Conservation (phyloP, 1,139 yeast genomes). For the Waltiozyma sp. region DNA sequence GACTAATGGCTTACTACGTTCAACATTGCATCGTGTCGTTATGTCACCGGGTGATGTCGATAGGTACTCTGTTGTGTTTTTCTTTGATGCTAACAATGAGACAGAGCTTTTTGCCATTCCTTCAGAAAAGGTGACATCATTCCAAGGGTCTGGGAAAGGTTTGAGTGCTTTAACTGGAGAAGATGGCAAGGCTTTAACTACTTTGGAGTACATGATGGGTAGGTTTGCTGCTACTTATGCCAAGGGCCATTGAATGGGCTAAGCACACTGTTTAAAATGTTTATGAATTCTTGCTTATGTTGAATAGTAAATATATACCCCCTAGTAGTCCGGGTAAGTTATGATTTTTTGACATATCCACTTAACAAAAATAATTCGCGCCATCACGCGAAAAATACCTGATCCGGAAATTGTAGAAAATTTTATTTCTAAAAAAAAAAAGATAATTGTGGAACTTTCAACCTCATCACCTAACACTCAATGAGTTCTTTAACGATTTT, state of each 20-base stretch:
- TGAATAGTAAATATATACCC: no score
- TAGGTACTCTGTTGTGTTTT: conserved; percentile 71
- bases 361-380: neutral
- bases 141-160: neutral
- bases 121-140: conserved; percentile 33
- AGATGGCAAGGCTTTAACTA: neutral
- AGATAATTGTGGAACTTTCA: neutral
- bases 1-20: conserved; percentile 64
- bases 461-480: neutral
- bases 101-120: conserved; percentile 65
- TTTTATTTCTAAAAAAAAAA: neutral
- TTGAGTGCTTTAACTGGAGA: neutral
- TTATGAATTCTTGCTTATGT: no score
- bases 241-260: neutral
- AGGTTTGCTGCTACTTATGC: neutral
- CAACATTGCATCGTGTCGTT: conserved; percentile 65
- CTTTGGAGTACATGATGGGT: neutral
- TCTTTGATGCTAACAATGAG: conserved; percentile 68
- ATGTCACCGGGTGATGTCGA: conserved; percentile 49
- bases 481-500: neutral
- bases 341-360: neutral
- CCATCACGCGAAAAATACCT: neutral
- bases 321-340: no score
- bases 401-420: neutral
- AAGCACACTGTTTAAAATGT: no score